Evolutionary conservation across 345 rosid species (phyloP), one percentile per base, ranked within the genome.

Genomic region (Camelina laxa): DNA sequence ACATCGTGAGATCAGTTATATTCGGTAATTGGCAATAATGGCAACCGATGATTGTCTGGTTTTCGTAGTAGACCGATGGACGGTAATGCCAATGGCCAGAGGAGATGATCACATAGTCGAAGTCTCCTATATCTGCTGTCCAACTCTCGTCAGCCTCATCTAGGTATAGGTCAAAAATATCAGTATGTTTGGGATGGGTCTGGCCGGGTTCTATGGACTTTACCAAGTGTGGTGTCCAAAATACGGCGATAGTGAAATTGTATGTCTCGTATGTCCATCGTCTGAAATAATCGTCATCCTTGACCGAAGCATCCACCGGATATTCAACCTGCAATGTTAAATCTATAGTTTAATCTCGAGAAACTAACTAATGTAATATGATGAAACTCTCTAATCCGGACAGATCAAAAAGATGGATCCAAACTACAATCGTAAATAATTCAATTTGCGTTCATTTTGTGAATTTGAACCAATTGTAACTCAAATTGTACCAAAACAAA

Each of bases 51-150:
- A 86, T 36, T 0, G 51, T 54, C 39, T 44, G 33, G 11, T 82
- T 70, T 73, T 94, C 87, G 41, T 84, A 85, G 84, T 80, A 89
- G 30, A 89, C 66, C 0, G 75, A 38, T 0, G 98, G 87, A 0
- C 96, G 89, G 71, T 19, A 89, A 80, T 91, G 91, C 97, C 98
- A 94, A n/a, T 88, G 94, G n/a, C 98, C 97, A 0, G 87, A 80
- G 0, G 84, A 85, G 72, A 91, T 47, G 79, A 94, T 80, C 9
- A 91, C 36, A 67, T 87, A 88, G 55, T 89, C 88, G 35, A 91
- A 91, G 2, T 75, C 86, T 21, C 66, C 82, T 7, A 88, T 75
- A 39, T 89, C 86, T 15, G 88, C 13, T 0, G 85, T 78, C 98
- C 98, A 93, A 9, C 63, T 61, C 50, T 67, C 80, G 17, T 88